Percentiles rank a stretch among this genome's conserved stretches.
phyloP scores from a whole-genome alignment of 139 green algal genomes.

The Nannochloris sp. region DNA sequence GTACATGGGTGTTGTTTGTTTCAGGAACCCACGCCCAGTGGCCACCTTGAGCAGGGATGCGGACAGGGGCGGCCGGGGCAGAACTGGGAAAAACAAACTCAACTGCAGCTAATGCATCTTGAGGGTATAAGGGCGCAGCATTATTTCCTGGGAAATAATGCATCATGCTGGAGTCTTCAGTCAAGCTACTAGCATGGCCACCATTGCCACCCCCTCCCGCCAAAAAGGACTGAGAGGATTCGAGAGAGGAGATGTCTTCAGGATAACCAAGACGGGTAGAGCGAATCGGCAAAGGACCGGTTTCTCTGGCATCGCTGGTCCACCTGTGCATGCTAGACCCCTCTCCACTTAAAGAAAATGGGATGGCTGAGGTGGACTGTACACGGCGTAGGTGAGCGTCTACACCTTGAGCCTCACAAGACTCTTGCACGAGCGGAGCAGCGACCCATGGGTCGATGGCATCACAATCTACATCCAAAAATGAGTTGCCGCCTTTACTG shows the following conservation, averaged over 20 bases:
- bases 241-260: constrained; percentile 18
- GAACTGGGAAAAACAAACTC: not conserved
- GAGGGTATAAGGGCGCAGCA: not conserved
- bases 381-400: no score
- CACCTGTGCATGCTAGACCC: no score
- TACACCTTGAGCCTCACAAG: no score
- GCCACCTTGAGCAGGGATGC: constrained; percentile 4
- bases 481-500: no score
- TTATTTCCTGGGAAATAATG: not conserved
- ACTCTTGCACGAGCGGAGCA: no score
- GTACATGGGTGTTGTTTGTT: not conserved
- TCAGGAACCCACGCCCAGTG: constrained; percentile 9
- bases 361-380: not conserved
- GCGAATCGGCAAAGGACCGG: constrained; percentile 2
- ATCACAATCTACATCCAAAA: no score
- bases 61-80: not conserved
- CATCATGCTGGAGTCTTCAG: not conserved
- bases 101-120: not conserved
- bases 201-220: not conserved
- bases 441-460: no score
- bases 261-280: not conserved
- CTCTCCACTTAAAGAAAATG: no score
- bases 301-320: no score
- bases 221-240: constrained; percentile 18
- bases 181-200: not conserved